Evolutionary conservation across 1,139 yeast genomes (phyloP).

Genomic region (Tardiomyces depauwii): DNA sequence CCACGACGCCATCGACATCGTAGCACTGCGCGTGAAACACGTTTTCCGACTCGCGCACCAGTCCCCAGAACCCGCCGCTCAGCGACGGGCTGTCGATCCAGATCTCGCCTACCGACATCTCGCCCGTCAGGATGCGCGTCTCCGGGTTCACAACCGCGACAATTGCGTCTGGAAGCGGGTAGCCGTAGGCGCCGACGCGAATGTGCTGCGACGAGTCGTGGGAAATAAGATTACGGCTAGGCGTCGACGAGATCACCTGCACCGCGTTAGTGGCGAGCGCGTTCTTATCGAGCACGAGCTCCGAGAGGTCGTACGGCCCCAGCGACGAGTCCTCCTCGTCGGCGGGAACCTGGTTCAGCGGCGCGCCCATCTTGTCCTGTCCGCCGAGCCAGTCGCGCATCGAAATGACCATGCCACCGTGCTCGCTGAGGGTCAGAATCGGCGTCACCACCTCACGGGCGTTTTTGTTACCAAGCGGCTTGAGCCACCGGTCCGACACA

Average conservation of each 20-base stretch:
- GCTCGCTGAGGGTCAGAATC: conserved; percentile 77
- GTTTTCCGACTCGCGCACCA: conserved; percentile 54
- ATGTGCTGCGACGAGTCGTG: conserved; percentile 38
- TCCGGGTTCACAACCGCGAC: conserved; percentile 93
- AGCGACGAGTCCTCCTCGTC: conserved; percentile 26
- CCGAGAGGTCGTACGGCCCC: conserved; percentile 35
- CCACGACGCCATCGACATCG: conserved; percentile 56
- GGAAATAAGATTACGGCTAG: conserved; percentile 30
- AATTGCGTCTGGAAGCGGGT: conserved; percentile 88
- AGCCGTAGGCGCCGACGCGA: conserved; percentile 87
- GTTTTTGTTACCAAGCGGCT: conserved; percentile 76
- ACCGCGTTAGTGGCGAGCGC: conserved; percentile 71
- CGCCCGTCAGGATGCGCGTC: conserved; percentile 52
- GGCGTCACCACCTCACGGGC: conserved; percentile 82
- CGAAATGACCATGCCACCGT: conserved; percentile 92
- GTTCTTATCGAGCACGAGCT: conserved; percentile 64
- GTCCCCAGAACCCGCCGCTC: conserved; percentile 82
- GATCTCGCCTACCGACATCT: conserved; percentile 86
- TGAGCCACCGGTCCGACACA: conserved; percentile 81
- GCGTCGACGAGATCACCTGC: conserved; percentile 52
- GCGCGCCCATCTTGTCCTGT: conserved; percentile 45
- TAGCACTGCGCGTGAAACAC: conserved; percentile 76
- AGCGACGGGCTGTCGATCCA: conserved; percentile 92
- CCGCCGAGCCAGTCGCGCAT: conserved; percentile 75
- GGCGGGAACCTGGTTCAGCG: conserved; percentile 9